Evolutionary conservation across 305 asterid species (phyloP).

Genomic region (Plantago coronopus): DNA sequence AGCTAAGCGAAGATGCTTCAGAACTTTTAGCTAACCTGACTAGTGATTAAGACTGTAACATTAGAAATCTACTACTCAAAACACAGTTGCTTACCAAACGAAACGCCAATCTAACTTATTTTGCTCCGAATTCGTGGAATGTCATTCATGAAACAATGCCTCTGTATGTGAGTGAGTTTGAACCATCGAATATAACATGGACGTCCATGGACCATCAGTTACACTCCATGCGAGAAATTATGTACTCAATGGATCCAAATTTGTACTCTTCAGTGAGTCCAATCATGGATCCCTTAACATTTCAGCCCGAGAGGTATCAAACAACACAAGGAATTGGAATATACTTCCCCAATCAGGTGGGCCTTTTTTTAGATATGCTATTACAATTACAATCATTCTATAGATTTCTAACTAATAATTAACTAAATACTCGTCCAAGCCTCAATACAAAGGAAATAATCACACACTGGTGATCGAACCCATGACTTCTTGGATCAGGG

Average conservation of each 20-base stretch:
- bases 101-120: slow-evolving; percentile 14
- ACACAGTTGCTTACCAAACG: slow-evolving; percentile 13
- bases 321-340: slow-evolving; percentile 59
- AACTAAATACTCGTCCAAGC: no score
- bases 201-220: slow-evolving; percentile 22
- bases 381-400: no score
- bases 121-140: slow-evolving; percentile 36
- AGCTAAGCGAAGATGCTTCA: slow-evolving; percentile 34
- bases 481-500: no score
- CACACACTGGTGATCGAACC: no score
- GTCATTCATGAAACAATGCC: slow-evolving; percentile 39
- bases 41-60: slow-evolving; percentile 75
- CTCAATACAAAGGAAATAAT: no score
- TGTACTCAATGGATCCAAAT: background rate
- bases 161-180: slow-evolving; percentile 26
- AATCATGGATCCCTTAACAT: slow-evolving; percentile 25
- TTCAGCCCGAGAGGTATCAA: slow-evolving; percentile 34
- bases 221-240: no score
- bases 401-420: no score
- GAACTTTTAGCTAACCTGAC: slow-evolving; percentile 71
- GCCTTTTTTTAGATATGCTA: no score
- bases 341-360: slow-evolving; percentile 55
- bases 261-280: slow-evolving; percentile 24
- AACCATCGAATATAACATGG: slow-evolving; percentile 26
- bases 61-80: slow-evolving; percentile 65